phyloP scores from a whole-genome alignment of 2,329 filamentous ascomycete species.

The Epichloe gansuensis region DNA sequence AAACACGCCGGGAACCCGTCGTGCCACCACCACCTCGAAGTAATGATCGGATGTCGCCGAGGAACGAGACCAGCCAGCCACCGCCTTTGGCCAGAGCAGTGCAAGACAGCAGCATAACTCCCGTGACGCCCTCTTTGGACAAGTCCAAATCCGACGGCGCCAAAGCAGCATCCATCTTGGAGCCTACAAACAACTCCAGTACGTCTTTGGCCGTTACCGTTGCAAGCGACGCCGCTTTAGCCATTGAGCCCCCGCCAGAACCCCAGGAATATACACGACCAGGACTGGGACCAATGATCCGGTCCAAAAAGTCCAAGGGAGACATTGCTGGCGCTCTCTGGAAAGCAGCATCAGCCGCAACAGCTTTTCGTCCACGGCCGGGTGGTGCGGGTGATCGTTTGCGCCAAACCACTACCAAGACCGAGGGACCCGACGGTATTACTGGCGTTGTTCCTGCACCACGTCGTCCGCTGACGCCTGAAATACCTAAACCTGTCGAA shows the following conservation, averaged over 20 bases:
- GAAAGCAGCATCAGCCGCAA: conserved; percentile 50
- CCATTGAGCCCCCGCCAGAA: conserved; percentile 11
- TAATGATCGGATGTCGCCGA: conserved; percentile 33
- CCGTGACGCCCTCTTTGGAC: conserved; percentile 12
- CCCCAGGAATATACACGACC: conserved; percentile 41
- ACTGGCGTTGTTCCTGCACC: conserved; percentile 79
- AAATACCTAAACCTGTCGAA: conserved; percentile 16
- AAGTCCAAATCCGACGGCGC: conserved; percentile 5
- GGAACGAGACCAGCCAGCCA: conserved; percentile 25
- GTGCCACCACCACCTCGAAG: conserved; percentile 39
- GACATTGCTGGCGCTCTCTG: conserved; percentile 66
- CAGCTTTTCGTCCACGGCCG: conserved; percentile 68
- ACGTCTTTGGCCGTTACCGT: conserved; percentile 15
- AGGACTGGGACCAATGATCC: conserved; percentile 83
- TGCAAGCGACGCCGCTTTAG: conserved; percentile 14
- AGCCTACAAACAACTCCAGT: conserved; percentile 9
- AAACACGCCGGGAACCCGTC: conserved; percentile 29
- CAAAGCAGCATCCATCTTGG: conserved; percentile 3
- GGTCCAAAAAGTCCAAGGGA: conserved; percentile 58
- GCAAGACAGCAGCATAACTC: conserved; percentile 15
- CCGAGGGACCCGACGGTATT: conserved; percentile 73
- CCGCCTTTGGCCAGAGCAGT: background rate
- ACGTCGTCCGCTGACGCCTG: conserved; percentile 28
- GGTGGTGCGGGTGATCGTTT: conserved; percentile 78
- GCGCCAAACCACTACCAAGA: conserved; percentile 45